A percentile compares a stretch with the other conserved stretches of the same genome.
These are phyloP conservation scores for Cerioporus squamosus DNA, from an alignment of 1,284 basidiomycete species.

Conservation along the genomic window DNA sequence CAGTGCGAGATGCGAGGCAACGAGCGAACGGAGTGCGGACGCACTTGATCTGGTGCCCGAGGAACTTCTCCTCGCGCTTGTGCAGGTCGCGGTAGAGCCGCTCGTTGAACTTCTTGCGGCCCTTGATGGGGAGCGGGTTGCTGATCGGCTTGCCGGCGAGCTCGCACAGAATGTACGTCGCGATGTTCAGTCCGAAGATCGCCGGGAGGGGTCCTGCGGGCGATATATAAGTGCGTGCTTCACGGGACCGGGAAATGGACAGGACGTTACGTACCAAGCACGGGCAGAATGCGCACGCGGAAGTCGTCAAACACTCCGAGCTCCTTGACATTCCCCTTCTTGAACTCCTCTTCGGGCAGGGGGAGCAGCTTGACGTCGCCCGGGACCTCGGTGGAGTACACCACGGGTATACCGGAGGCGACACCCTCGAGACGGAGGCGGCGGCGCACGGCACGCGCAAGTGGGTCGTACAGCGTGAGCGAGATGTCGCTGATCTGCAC, in stretches of 20 bases:
- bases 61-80: conserved; percentile 69
- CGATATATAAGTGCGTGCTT: too few relatives aligned
- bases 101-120: conserved; percentile 84
- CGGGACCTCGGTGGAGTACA: conserved; percentile 95
- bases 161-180: conserved; percentile 86
- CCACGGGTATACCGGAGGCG: conserved; percentile 84
- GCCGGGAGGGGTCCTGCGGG: conserved; percentile 78
- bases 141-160: conserved; percentile 82
- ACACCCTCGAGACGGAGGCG: conserved; percentile 77
- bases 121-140: conserved; percentile 84
- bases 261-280: conserved; percentile 69
- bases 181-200: conserved; percentile 88
- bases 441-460: conserved; percentile 89
- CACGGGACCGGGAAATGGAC: neutral
- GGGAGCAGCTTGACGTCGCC: conserved; percentile 89
- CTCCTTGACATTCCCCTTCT: conserved; percentile 90
- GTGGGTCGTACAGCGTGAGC: conserved; percentile 91
- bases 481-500: conserved; percentile 97
- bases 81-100: conserved; percentile 79
- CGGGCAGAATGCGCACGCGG: conserved; percentile 88
- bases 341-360: conserved; percentile 90
- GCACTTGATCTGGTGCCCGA: conserved; percentile 44
- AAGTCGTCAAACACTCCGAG: conserved; percentile 94
- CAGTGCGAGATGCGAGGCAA: neutral
- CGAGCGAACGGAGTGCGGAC: neutral